Evolutionary conservation across 129 eudicot genomes (phyloP), one percentile per base, ranked within the genome.

Genomic region (Lonicera japonica): DNA sequence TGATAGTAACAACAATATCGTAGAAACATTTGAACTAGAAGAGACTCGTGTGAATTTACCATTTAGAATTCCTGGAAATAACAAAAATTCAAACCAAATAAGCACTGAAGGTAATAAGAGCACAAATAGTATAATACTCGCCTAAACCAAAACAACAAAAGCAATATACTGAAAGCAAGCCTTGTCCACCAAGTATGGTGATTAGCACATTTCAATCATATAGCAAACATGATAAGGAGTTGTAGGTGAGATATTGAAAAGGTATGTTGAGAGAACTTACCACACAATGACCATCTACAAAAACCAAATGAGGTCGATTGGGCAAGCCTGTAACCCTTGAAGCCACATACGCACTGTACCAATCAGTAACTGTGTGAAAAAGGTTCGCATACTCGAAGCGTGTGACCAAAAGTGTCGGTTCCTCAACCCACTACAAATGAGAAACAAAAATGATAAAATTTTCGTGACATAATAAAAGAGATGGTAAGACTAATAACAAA

Each of bases 301-400:
- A 94, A 54, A 88, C 87, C 77, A 94, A 66, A 67, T 74, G 85
- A 51, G 99, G 96, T 24, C 99, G 82, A 53, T 69, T 78, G 45
- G 95, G 95, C 82, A 94, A 73, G 69, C 99, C 99, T 16, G 87
- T 78, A 54, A 81, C 88, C 59, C 85, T 80, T 61, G 99, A 88
- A 59, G 95, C 81, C 60, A 85, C 96, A 40, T 94, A 94, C 52
- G 99, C 87, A 60, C 96, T 88, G 69, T 94, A 94, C 96, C 96
- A 94, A 63, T 94, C 99, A n/a, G 96, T 94, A 47, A 85, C 60
- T 0, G 99, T 88, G 83, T 94, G 99, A 67, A 94, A 94, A 24
- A 94, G 56, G 78, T 94, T 94, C 25, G 99, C 99, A 70, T 94
- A 94, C 82, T 94, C 99, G 54, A 68, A 94, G 45, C 99, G 96